Evolutionary conservation across 305 asterid genomes (phyloP).

Genomic region (Fraxinus sp.): DNA sequence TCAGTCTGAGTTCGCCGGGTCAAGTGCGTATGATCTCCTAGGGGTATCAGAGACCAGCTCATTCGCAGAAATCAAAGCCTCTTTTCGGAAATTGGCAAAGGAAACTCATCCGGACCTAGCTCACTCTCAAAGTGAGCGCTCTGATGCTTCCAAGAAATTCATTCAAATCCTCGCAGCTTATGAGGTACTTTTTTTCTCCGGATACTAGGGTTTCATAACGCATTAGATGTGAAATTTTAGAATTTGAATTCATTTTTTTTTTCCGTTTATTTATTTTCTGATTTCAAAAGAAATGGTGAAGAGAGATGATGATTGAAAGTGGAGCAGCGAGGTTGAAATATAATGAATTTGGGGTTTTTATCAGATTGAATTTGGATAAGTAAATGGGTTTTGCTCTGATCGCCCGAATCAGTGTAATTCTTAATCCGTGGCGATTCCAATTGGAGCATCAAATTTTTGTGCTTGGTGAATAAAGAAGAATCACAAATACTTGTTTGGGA

Average conservation of each 20-base stretch:
- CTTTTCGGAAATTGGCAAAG: slow-evolving; percentile 78
- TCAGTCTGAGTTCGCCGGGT: slow-evolving; percentile 57
- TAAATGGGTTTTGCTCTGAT: background rate
- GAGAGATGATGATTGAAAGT: background rate
- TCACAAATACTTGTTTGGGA: too few species aligned
- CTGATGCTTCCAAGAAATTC: slow-evolving; percentile 54
- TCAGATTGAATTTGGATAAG: background rate
- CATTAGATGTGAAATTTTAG: background rate
- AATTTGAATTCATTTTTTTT: background rate
- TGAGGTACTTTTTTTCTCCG: slow-evolving; percentile 46
- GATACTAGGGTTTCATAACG: background rate
- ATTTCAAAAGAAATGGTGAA: background rate
- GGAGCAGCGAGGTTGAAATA: background rate
- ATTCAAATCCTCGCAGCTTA: slow-evolving; percentile 80
- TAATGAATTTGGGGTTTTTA: background rate
- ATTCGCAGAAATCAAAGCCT: slow-evolving; percentile 65
- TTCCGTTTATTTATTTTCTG: background rate
- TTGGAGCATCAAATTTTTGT: background rate
- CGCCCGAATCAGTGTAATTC: background rate
- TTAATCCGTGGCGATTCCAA: background rate
- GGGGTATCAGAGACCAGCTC: slow-evolving; percentile 74
- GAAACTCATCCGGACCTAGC: slow-evolving; percentile 82
- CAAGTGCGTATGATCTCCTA: slow-evolving; percentile 66
- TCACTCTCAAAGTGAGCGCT: slow-evolving; percentile 34
- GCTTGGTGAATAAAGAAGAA: background rate